Conservation (phyloP, 306 rosid species). For the Medicago ruthenica region DNA sequence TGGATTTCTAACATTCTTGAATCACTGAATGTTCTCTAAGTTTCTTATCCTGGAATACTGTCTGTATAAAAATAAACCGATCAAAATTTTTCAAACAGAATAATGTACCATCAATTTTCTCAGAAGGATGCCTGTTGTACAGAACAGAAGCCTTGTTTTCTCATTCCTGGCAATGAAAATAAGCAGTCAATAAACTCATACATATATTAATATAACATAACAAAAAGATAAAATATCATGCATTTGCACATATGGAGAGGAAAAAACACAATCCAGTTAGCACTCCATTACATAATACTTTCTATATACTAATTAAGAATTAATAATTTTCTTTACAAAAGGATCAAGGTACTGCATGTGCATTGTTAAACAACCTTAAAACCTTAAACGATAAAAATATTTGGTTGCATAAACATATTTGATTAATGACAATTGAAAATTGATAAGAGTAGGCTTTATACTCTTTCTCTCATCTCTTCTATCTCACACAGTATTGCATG, state of each 20-base stretch:
- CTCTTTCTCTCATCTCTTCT: not conserved
- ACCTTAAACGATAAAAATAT: not conserved
- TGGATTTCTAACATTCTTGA: no score
- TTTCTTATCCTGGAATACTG: not conserved
- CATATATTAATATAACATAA: not conserved
- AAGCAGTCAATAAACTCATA: constrained; percentile 31
- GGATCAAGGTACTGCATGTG: constrained; percentile 24
- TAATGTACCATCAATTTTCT: constrained; percentile 79
- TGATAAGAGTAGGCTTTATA: not conserved
- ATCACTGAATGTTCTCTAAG: not conserved
- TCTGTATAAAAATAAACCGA: constrained; percentile 2
- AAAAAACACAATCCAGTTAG: constrained; percentile 15
- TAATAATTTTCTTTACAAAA: constrained; percentile 20
- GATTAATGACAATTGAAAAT: constrained; percentile 13
- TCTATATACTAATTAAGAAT: not conserved
- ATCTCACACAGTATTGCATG: not conserved
- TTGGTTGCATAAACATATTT: constrained; percentile 22
- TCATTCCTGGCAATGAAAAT: constrained; percentile 68
- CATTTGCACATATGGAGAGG: constrained; percentile 8
- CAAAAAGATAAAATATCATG: constrained; percentile 12
- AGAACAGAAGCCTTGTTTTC: constrained; percentile 87
- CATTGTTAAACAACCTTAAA: constrained; percentile 26
- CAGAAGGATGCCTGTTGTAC: constrained; percentile 94
- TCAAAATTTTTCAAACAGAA: constrained; percentile 27
- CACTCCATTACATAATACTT: constrained; percentile 25